Evolutionary conservation across 441 rosid genomes (phyloP), one percentile per base, ranked within the genome.

Genomic region (Adansonia grandidieri): DNA sequence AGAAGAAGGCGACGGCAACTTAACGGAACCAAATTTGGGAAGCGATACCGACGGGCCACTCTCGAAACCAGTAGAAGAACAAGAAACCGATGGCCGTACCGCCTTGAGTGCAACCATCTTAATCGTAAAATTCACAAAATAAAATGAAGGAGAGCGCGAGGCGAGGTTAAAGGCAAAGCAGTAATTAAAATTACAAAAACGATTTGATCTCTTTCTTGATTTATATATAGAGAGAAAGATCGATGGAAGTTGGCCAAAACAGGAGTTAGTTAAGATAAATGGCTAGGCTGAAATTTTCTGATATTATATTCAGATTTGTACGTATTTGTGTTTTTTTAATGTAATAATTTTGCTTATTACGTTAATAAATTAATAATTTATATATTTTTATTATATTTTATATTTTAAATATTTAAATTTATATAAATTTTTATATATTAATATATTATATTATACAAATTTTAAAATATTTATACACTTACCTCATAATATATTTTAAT

Each of bases 41-140:
- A 80, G 9, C 15, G 58, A 62, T 54, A 3, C 48, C 37, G 69
- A 73, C 78, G 19, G 67, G 68, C 57, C 71, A 63, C 44, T 19
- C 42, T 24, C 22, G 22, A 74, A 75, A 19, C 69, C 42, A 8
- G 79, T 17, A 54, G 73, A 76, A 51, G 24, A 42, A 74, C 71
- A 57, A 61, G 64, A 74, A 19, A 78, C 74, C 66, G 71, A 13
- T 1, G 79, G 75, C 71, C 63, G 68, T 58, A 76, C 81, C 50
- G 70, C 28, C 24, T 74, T 73, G 48, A 82, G 68, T 51, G 77
- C 77, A 42, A 14, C 79, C 82, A 85, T 84, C 81, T 81, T 51
- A 6, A 32, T 6, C 15, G 4, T 6, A 68, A 8, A n/a, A 37
- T 15, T 4, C 6, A 4, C 1, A 3, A 6, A 6, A 66, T 7